A percentile compares a stretch with the other conserved stretches of the same genome.
phyloP scores from a whole-genome alignment of 2,329 filamentous ascomycete genomes.

The Calonectria hawksworthii region DNA sequence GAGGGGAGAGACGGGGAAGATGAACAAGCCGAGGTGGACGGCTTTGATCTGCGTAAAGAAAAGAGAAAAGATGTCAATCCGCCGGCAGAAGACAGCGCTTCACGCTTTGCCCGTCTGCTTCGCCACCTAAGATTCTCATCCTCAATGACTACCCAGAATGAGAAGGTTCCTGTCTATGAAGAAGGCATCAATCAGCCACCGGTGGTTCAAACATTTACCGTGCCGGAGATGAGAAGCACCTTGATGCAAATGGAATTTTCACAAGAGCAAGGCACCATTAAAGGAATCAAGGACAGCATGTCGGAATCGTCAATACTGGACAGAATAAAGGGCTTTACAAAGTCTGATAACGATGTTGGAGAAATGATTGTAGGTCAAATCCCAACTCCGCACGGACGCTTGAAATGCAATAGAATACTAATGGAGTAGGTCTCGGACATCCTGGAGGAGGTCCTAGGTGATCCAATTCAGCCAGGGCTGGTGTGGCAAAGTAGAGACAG shows the following conservation, averaged over 20 bases:
- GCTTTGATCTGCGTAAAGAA: neutral
- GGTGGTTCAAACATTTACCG: neutral
- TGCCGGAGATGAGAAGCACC: neutral
- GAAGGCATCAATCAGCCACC: neutral
- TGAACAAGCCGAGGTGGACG: neutral
- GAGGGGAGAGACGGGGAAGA: neutral
- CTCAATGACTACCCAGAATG: neutral
- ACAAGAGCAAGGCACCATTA: conserved; percentile 1
- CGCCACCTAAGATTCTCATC: conserved; percentile 1
- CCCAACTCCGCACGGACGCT: neutral
- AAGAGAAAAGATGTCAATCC: neutral
- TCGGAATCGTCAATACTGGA: neutral
- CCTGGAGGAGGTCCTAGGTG: neutral
- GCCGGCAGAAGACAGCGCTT: neutral
- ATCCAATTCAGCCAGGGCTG: conserved; percentile 9
- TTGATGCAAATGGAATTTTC: conserved; percentile 17
- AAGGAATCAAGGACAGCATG: neutral
- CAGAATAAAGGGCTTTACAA: neutral
- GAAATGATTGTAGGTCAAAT: conserved; percentile 13
- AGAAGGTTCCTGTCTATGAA: neutral
- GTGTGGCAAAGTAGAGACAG: neutral
- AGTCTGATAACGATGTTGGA: conserved; percentile 5
- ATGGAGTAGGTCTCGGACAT: conserved; percentile 16
- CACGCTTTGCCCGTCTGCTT: conserved; percentile 13
- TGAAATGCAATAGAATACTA: neutral